Evolutionary conservation across 2,329 filamentous ascomycete genomes (phyloP).

Genomic region (Fonsecaea pedrosoi): DNA sequence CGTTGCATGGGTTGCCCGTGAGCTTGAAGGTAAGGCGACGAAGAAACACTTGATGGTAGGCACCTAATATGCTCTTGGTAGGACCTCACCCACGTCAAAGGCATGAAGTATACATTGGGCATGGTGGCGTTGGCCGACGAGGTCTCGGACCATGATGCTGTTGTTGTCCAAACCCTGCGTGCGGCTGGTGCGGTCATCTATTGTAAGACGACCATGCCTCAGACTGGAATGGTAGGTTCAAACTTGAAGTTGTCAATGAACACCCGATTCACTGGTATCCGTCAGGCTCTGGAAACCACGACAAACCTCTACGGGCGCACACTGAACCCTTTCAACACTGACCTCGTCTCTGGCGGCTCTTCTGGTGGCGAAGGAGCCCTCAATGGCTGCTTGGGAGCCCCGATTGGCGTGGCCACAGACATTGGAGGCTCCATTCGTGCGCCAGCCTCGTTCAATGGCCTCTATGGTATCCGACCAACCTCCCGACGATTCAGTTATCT

Average conservation of each 20-base stretch:
- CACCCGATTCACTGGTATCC: neutral
- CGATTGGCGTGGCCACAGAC: constrained; percentile 62
- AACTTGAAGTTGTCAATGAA: too few species aligned
- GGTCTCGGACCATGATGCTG: constrained; percentile 40
- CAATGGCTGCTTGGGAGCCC: constrained; percentile 55
- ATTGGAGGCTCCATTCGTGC: constrained; percentile 62
- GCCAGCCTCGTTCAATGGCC: constrained; percentile 58
- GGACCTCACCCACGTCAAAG: constrained; percentile 25
- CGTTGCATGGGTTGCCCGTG: constrained; percentile 66
- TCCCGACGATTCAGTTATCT: constrained; percentile 42
- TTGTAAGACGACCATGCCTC: constrained; percentile 61
- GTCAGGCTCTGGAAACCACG: constrained; percentile 53
- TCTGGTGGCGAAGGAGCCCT: constrained; percentile 62
- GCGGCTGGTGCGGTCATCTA: constrained; percentile 57
- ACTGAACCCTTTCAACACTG: constrained; percentile 58
- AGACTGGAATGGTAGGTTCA: constrained; percentile 50
- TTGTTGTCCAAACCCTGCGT: constrained; percentile 41
- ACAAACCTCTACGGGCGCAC: constrained; percentile 59
- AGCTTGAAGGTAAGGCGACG: constrained; percentile 60
- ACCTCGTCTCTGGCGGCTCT: constrained; percentile 57
- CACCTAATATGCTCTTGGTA: neutral
- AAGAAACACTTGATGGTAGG: neutral
- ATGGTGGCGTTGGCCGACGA: constrained; percentile 48
- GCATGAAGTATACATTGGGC: constrained; percentile 48
- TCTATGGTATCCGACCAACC: constrained; percentile 52